These are phyloP conservation scores for Aleurites moluccanus DNA, from an alignment of 441 rosid genomes.

Conservation along the genomic window DNA sequence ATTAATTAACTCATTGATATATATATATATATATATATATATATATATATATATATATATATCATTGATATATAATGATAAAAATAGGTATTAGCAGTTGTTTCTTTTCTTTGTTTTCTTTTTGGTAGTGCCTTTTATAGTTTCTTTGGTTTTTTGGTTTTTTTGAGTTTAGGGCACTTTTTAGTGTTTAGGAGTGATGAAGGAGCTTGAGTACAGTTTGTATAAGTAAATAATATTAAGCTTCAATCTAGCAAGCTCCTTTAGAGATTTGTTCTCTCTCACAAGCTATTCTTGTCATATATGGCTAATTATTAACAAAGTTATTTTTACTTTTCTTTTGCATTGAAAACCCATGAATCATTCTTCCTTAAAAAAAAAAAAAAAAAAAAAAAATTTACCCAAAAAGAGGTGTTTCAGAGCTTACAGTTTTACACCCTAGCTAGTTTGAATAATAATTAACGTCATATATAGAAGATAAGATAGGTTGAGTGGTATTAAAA, in stretches of 20 bases:
- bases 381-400: too few relatives aligned
- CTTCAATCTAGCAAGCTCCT: slow-evolving; percentile 22
- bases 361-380: background rate
- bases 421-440: too few relatives aligned
- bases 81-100: background rate
- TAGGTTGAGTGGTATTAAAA: too few relatives aligned
- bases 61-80: background rate
- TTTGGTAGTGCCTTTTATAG: background rate
- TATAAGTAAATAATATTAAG: slow-evolving; percentile 31
- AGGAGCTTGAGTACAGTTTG: slow-evolving; percentile 32
- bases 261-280: background rate
- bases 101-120: background rate
- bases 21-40: too few relatives aligned
- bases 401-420: too few relatives aligned
- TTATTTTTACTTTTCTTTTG: background rate
- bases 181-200: slow-evolving; percentile 15
- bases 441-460: too few relatives aligned
- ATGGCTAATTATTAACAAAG: background rate
- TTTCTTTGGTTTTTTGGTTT: slow-evolving; percentile 15
- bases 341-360: background rate
- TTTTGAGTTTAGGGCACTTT: slow-evolving; percentile 1
- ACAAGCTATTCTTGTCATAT: background rate
- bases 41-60: too few relatives aligned
- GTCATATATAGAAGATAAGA: too few relatives aligned
- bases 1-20: background rate